Evolutionary conservation across 2,329 filamentous ascomycete genomes (phyloP).

Genomic region (Neocucurbitaria cava): DNA sequence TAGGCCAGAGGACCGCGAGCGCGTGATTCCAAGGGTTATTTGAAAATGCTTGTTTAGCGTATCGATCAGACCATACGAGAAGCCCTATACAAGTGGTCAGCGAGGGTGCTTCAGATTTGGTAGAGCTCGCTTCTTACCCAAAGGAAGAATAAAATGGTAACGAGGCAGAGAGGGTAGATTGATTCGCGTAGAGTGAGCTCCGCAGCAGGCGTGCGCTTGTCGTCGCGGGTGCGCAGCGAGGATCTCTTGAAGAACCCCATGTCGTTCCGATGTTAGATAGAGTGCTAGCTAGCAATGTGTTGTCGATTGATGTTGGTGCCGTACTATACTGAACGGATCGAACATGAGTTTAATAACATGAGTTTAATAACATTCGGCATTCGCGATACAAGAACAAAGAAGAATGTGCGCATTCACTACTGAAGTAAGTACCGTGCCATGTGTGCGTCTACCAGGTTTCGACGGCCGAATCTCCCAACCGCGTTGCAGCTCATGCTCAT

Average conservation of each 20-base stretch:
- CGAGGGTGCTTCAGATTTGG: not conserved
- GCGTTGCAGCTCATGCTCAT: slow-evolving; percentile 21
- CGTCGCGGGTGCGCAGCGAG: slow-evolving; percentile 41
- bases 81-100: slow-evolving; percentile 49
- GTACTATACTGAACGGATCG: not conserved
- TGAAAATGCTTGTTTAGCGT: slow-evolving; percentile 61
- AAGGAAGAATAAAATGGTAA: slow-evolving; percentile 70
- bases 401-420: not conserved
- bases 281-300: not conserved
- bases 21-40: slow-evolving; percentile 52
- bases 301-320: not conserved
- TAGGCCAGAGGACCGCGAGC: slow-evolving; percentile 53
- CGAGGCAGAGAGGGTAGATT: slow-evolving; percentile 69
- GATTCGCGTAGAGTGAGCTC: slow-evolving; percentile 72
- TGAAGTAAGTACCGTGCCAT: slow-evolving; percentile 19
- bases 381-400: not conserved
- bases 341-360: not conserved
- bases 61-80: slow-evolving; percentile 64
- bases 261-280: not conserved
- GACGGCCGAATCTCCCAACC: slow-evolving; percentile 6
- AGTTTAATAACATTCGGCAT: not conserved
- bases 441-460: slow-evolving; percentile 13
- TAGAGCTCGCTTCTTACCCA: slow-evolving; percentile 54
- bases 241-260: slow-evolving; percentile 44
- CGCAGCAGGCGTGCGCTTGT: slow-evolving; percentile 61